phyloP scores from a whole-genome alignment of 306 rosid genomes.

The Arachis hypogaea region DNA sequence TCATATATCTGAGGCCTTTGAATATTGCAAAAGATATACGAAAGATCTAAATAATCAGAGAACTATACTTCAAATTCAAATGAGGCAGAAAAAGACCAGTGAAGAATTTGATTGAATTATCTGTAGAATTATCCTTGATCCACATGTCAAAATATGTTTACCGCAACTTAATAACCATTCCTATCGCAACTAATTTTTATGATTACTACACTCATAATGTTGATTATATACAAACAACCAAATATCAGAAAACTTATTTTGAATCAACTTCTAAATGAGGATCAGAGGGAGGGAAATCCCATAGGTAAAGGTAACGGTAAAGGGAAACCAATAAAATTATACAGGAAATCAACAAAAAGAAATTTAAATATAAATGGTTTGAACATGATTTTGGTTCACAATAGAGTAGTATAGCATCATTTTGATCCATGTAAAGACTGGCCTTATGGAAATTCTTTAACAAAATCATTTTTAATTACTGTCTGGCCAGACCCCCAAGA shows the following conservation, averaged over 20 bases:
- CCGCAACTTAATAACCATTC: constrained; percentile 3
- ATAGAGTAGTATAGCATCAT: no score
- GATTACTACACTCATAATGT: constrained; percentile 2
- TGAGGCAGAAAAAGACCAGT: not conserved
- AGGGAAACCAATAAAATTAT: no score
- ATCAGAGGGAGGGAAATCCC: no score
- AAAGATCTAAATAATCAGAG: constrained; percentile 10
- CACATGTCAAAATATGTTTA: constrained; percentile 11
- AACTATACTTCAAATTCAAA: constrained; percentile 17
- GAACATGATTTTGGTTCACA: no score
- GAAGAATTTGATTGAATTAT: constrained; percentile 8
- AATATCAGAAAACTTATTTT: not conserved
- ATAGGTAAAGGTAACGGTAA: no score
- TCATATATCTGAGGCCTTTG: constrained; percentile 2
- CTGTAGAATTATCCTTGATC: not conserved
- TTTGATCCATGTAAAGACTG: no score
- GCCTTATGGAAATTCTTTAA: not conserved
- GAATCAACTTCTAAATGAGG: not conserved
- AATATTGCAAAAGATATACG: constrained; percentile 2
- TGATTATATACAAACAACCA: not conserved
- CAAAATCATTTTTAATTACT: constrained; percentile 11
- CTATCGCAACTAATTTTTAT: not conserved
- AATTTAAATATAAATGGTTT: no score
- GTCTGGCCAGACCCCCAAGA: no score
- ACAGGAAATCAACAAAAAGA: no score